Evolutionary conservation across 768 basidiomycete genomes (phyloP), one percentile per base, ranked within the genome.

Genomic region (Pleurotus tuoliensis): DNA sequence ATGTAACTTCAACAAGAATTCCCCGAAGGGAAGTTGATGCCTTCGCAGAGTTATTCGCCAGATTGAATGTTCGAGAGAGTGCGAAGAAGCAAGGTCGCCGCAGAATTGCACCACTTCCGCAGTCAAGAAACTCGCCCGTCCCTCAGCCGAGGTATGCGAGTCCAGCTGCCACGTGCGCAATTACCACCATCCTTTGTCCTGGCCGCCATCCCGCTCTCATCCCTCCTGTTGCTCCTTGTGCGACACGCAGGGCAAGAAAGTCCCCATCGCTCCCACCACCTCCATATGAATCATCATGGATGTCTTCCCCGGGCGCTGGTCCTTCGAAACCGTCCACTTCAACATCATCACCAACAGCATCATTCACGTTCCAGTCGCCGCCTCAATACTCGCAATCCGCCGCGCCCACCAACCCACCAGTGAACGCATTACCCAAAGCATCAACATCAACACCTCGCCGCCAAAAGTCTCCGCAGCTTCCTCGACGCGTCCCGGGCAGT

Each of bases 161-260:
- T 67, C 70, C 59, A 43, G 46, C 66, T 18, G 47, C 65, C 1
- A 68, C 65, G 7, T 56, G 62, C 7, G 47, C 53, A 6, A 56
- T 56, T 43, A 58, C 60, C 0, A 70, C 64, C 3, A 50, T 58
- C 9, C 65, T 63, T 15, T 49, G 62, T 24, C 39, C 50, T 30
- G 71, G 68, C 6, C 69, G 67, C 16, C 69, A 65, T 55, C 64
- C 69, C 5, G 63, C 71, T 3, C 56, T 70, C 8, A 49, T 71
- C 11, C 59, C 56, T 12, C 20, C 53, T 3, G 24, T 22, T 15
- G 12, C 50, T 1, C 24, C 40, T 30, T 41, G 46, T 47, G 43
- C 56, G 8, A 34, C 30, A 11, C 30, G 9, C 30, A 0, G 30
- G 1, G 30, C 30, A 3, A 18, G 20, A 16, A n/a, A 15, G 20